phyloP scores from a whole-genome alignment of 2,329 filamentous ascomycete species.

The Talaromyces sp. region DNA sequence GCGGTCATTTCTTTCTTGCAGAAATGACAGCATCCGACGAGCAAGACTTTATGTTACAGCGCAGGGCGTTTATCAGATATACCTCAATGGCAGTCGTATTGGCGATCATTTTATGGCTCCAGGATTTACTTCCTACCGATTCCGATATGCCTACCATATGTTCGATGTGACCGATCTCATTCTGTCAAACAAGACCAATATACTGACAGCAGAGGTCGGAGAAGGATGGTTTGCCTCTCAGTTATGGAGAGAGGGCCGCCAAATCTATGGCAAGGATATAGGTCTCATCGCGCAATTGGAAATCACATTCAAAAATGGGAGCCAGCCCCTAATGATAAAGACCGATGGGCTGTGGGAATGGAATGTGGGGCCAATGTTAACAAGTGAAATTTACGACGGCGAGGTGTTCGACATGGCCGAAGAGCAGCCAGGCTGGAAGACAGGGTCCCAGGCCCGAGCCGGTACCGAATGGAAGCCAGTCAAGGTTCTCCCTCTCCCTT shows the following conservation, averaged over 20 bases:
- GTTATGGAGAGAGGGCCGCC: conserved; percentile 29
- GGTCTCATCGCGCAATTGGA: conserved; percentile 35
- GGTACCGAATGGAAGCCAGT: conserved; percentile 31
- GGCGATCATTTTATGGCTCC: conserved; percentile 22
- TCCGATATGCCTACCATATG: conserved; percentile 48
- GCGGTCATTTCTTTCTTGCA: background rate
- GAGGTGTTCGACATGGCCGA: conserved; percentile 53
- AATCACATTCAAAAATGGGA: conserved; percentile 15
- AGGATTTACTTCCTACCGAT: conserved; percentile 16
- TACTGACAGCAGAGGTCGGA: conserved; percentile 46
- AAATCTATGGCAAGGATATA: conserved; percentile 28
- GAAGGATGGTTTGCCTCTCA: conserved; percentile 55
- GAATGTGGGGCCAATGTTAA: conserved; percentile 21
- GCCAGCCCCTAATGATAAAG: conserved; percentile 8
- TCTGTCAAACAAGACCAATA: conserved; percentile 37
- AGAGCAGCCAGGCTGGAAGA: conserved; percentile 27
- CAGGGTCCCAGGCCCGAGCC: conserved; percentile 1
- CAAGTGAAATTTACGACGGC: conserved; percentile 56
- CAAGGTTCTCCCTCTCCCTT: conserved; percentile 33
- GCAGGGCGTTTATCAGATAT: conserved; percentile 6
- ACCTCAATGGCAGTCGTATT: conserved; percentile 3
- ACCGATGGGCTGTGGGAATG: conserved; percentile 30
- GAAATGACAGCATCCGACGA: background rate
- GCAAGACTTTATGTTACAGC: conserved; percentile 11
- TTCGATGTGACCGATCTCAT: conserved; percentile 55